Evolutionary conservation across 495 filamentous ascomycete species (phyloP), one percentile per base, ranked within the genome.

Genomic region (Pseudoneurospora amorphoporcata): DNA sequence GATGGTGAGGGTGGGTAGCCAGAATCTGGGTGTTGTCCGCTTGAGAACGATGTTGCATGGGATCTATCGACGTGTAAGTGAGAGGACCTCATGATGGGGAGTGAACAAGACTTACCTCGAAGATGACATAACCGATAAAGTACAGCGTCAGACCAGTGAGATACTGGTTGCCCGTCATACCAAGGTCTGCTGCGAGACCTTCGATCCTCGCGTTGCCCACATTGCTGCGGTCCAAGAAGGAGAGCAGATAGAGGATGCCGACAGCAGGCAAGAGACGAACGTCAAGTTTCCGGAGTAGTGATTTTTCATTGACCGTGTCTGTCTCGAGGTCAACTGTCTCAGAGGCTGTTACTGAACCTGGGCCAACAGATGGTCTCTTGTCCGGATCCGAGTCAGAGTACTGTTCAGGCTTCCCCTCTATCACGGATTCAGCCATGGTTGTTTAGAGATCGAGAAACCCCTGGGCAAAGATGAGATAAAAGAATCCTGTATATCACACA

Each of bases 11-110:
- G 82, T 84, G 1, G 83, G 83, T 19, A 85, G 73, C 83, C 88
- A 92, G 69, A 87, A 82, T 32, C 86, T 83, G 0, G 90, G 92
- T 4, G 89, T 91, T 0, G 91, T 92, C 23, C 85, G 83, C 73
- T 92, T 94, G 38, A 95, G 82, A 19, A 92, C 78, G 68, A 94
- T 88, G 72, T 94, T 94, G 75, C 88, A 91, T 8, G 92, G 92
- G 17, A 94, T 81, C 83, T 90, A 69, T 23, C 69, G 53, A 8
- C 37, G 69, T 29, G 72, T 76, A 3, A 74, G 47, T 58, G 41
- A 37, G 12, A 19, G 29, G 6, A 1, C 12, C 7, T 32, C 5
- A 7, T 2, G 39, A 39, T 16, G 3, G 3, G 35, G 12, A 14
- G 7, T 61, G 29, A 17, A 40, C 0, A 9, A 16, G n/a, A 72